Conservation (phyloP, 179 eudicot genomes). For the Beta lomatogona region DNA sequence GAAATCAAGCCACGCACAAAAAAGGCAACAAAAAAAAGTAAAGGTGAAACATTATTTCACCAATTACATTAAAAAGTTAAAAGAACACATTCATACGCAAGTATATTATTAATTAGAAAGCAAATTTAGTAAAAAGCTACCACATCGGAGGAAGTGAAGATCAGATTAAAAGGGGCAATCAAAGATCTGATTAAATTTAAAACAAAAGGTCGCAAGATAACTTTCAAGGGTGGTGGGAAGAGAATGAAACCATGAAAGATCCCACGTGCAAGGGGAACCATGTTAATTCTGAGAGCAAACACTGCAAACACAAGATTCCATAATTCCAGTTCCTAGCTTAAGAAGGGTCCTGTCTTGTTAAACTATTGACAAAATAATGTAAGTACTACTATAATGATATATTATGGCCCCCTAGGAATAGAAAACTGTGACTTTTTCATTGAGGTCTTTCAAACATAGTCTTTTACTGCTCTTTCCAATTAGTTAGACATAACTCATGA, state of each 20-base stretch:
- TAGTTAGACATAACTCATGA: not conserved
- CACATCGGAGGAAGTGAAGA: slow-evolving; percentile 33
- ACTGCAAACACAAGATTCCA: slow-evolving; percentile 27
- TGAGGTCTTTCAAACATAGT: not conserved
- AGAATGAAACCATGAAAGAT: slow-evolving; percentile 35
- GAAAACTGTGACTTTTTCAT: not conserved
- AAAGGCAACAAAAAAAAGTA: not conserved
- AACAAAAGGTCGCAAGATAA: not conserved
- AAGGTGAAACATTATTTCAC: not conserved
- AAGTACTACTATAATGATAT: slow-evolving; percentile 14
- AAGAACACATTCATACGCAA: slow-evolving; percentile 9
- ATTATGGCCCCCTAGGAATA: slow-evolving; percentile 15
- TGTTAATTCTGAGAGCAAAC: slow-evolving; percentile 28
- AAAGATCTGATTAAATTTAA: slow-evolving; percentile 6
- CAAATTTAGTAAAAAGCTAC: slow-evolving; percentile 22
- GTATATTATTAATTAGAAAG: slow-evolving; percentile 19
- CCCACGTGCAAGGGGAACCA: slow-evolving; percentile 42
- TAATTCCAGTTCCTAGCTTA: slow-evolving; percentile 15
- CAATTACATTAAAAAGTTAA: not conserved
- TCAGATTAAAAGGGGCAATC: slow-evolving; percentile 16
- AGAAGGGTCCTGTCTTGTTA: slow-evolving; percentile 24
- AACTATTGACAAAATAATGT: slow-evolving; percentile 9
- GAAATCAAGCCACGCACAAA: slow-evolving; percentile 13
- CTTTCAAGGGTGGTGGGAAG: slow-evolving; percentile 24
- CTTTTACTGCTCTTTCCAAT: not conserved